These are phyloP conservation scores for Quercus phellos DNA, from an alignment of 331 rosid genomes.

Conservation along the genomic window DNA sequence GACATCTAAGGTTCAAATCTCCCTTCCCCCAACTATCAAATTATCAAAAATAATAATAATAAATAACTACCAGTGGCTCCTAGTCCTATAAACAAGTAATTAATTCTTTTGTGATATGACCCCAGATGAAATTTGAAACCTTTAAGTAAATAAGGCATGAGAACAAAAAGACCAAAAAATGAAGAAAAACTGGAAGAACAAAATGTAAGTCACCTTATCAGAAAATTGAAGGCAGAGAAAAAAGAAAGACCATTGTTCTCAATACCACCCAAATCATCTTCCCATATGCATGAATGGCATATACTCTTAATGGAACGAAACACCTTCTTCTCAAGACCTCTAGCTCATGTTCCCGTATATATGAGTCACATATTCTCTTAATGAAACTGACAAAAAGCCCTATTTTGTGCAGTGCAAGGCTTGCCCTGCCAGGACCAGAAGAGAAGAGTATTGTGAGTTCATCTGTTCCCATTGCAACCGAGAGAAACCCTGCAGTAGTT, in stretches of 20 bases:
- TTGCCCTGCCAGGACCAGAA: slow-evolving; percentile 92
- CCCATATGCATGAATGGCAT: background rate
- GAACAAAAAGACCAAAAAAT: background rate
- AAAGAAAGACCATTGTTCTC: background rate
- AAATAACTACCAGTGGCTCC: background rate
- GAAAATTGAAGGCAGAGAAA: background rate
- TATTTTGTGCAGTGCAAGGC: slow-evolving; percentile 66
- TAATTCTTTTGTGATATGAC: background rate
- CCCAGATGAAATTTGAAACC: background rate
- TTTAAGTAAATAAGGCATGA: background rate
- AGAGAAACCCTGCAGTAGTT: slow-evolving; percentile 26
- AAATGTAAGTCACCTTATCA: background rate
- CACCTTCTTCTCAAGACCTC: background rate
- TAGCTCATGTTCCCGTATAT: background rate
- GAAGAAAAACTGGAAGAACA: background rate
- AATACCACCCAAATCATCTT: background rate
- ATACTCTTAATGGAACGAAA: background rate
- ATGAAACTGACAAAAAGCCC: slow-evolving; percentile 23
- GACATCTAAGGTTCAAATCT: too few species aligned
- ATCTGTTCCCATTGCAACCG: slow-evolving; percentile 30
- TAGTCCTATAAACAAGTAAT: background rate
- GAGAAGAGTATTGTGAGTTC: slow-evolving; percentile 53
- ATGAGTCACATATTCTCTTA: background rate
- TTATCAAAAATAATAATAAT: background rate
- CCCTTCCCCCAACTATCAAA: too few species aligned